Conservation (phyloP, 2,329 filamentous ascomycete species). For the Sclerotinia borealis region DNA sequence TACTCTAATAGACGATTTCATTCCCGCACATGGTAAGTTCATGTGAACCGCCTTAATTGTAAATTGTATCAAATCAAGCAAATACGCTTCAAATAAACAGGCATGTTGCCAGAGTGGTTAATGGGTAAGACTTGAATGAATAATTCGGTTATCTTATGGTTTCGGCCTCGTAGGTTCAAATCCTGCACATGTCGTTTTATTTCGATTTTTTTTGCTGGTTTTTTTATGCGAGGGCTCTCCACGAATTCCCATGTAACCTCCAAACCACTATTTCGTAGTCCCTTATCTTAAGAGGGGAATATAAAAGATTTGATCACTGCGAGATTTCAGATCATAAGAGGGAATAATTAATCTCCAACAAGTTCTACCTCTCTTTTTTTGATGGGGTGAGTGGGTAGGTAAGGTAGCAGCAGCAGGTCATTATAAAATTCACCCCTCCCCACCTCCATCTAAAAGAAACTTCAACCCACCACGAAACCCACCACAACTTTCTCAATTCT, state of each 20-base stretch:
- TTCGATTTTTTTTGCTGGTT: background rate
- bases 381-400: too few species aligned
- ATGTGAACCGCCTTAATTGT: accelerated
- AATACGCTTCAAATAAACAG: background rate
- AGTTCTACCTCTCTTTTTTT: too few species aligned
- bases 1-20: background rate
- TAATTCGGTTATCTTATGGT: conserved; percentile 13
- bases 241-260: too few species aligned
- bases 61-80: background rate
- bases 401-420: too few species aligned
- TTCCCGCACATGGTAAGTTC: background rate
- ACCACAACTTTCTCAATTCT: background rate
- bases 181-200: conserved; percentile 12
- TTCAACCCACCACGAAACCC: background rate
- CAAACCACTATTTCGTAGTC: too few species aligned
- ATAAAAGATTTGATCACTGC: too few species aligned
- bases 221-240: background rate
- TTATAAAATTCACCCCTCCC: background rate
- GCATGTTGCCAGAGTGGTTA: conserved; percentile 14
- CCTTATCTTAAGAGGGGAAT: too few species aligned
- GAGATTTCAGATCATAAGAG: too few species aligned
- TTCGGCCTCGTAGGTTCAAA: conserved; percentile 15
- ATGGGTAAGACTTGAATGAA: conserved; percentile 15
- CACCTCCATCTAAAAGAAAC: background rate
- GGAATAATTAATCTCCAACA: too few species aligned